phyloP scores from a whole-genome alignment of 805 yeast genomes.

The Yamadazyma phyllophila region DNA sequence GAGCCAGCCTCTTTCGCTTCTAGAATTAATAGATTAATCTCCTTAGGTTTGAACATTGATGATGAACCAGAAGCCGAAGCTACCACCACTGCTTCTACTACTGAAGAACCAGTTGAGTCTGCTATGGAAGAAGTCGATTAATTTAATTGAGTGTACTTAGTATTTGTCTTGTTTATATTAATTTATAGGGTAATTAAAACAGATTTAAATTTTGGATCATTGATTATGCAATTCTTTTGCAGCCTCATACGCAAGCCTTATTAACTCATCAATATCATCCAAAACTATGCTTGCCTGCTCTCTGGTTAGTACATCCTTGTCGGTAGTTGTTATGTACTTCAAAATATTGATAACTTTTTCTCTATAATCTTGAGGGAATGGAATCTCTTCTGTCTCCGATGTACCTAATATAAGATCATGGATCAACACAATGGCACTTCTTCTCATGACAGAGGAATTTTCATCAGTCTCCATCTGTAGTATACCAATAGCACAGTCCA shows the following conservation, averaged over 20 bases:
- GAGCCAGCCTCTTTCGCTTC: constrained; percentile 97
- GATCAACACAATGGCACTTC: constrained; percentile 71
- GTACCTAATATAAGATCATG: constrained; percentile 55
- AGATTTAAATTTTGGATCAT: not conserved
- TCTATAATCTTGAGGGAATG: constrained; percentile 51
- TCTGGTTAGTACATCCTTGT: constrained; percentile 55
- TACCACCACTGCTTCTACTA: constrained; percentile 42
- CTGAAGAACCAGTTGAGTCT: constrained; percentile 78
- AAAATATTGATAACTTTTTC: constrained; percentile 41
- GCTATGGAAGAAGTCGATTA: constrained; percentile 99
- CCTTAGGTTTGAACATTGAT: constrained; percentile 97
- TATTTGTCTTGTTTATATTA: constrained; percentile 9
- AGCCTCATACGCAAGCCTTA: constrained; percentile 15
- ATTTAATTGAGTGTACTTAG: constrained; percentile 7
- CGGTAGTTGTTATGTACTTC: constrained; percentile 45
- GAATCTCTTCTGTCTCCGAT: constrained; percentile 43
- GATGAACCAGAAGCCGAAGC: constrained; percentile 62
- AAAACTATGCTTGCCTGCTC: constrained; percentile 50
- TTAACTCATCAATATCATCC: constrained; percentile 30
- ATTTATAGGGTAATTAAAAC: constrained; percentile 8
- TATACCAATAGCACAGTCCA: constrained; percentile 79
- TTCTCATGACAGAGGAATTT: constrained; percentile 58
- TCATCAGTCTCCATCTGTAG: constrained; percentile 52
- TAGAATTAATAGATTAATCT: constrained; percentile 97
- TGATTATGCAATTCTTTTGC: not conserved